Percentiles rank a stretch among this genome's conserved stretches.
Evolutionary conservation across 768 basidiomycete genomes (phyloP).

Genomic region (Ramaria rubella): DNA sequence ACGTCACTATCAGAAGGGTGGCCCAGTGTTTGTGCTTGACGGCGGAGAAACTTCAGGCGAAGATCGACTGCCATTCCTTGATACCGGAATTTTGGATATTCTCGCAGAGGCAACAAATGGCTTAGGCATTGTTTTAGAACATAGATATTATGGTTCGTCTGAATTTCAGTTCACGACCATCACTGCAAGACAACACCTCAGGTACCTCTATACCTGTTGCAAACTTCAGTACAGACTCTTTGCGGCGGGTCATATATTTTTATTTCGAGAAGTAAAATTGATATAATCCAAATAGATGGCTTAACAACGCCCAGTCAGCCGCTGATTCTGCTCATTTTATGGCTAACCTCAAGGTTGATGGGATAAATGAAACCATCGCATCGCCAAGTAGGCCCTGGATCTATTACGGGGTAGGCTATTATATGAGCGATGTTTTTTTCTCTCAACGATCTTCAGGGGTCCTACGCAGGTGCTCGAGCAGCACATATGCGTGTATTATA

Average conservation of each 20-base stretch:
- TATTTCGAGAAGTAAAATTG: neutral
- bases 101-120: slow-evolving; percentile 81
- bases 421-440: neutral
- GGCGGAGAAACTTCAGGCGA: slow-evolving; percentile 90
- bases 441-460: slow-evolving; percentile 42
- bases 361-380: slow-evolving; percentile 63
- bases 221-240: slow-evolving; percentile 74
- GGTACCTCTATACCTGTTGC: slow-evolving; percentile 69
- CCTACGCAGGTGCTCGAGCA: slow-evolving; percentile 88
- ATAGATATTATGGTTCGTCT: slow-evolving; percentile 74
- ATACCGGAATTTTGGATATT: slow-evolving; percentile 76
- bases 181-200: slow-evolving; percentile 21
- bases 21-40: slow-evolving; percentile 86
- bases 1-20: slow-evolving; percentile 63
- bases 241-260: slow-evolving; percentile 43
- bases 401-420: slow-evolving; percentile 73
- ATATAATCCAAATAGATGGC: slow-evolving; percentile 47
- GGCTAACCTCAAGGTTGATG: slow-evolving; percentile 66
- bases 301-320: slow-evolving; percentile 83
- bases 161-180: slow-evolving; percentile 11
- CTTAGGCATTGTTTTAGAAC: slow-evolving; percentile 85
- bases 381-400: slow-evolving; percentile 79
- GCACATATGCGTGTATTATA: slow-evolving; percentile 88
- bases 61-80: slow-evolving; percentile 43
- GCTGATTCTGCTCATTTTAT: slow-evolving; percentile 94